Evolutionary conservation across 495 filamentous ascomycete genomes (phyloP), one percentile per base, ranked within the genome.

Genomic region (Trichoderma reesei): DNA sequence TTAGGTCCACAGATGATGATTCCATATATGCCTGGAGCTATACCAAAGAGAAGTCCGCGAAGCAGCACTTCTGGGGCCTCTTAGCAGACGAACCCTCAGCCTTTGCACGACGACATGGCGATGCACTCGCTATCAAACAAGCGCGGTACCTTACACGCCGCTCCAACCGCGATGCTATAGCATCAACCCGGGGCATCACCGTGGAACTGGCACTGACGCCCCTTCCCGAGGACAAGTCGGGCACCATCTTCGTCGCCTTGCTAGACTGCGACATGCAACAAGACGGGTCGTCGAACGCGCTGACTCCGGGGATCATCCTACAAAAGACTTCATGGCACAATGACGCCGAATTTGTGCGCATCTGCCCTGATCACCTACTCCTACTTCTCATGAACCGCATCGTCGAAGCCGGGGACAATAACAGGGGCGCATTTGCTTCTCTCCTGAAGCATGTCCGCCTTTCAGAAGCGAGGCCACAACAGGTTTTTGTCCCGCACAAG

Each of bases 11-110:
- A 0, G 65, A 65, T 44, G 71, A 73, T 51, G 63, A 70, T 33
- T 69, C 68, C 44, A 69, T 73, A 11, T 61, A 70, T 9, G 65
- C 69, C 33, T 72, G 65, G 65, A 61, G 59, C 11, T 56, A 34
- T 56, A 1, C 51, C 10, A 11, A 31, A 36, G 51, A 34, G 6
- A 2, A 18, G 16, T 31, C 51, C 31, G 16, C 11, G 51, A 56
- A 11, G 26, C 51, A 56, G 51, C 51, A 56, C 14, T 56, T 33
- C 51, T 56, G 51, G 51, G 51, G 51, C 20, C 51, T 56, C 26
- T 34, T 56, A 14, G 51, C 51, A 9, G 51, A 56, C 14, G 34
- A 26, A 5, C 51, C 51, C 5, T 31, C 51, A 34, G 51, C 51
- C 3, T 56, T 56, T 56, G 51, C 26, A 26, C 26, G 51, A 34